Percentiles rank a stretch among this genome's conserved stretches.
Conservation (phyloP, 2,329 filamentous ascomycete species). For the Sporothrix curviconia region DNA sequence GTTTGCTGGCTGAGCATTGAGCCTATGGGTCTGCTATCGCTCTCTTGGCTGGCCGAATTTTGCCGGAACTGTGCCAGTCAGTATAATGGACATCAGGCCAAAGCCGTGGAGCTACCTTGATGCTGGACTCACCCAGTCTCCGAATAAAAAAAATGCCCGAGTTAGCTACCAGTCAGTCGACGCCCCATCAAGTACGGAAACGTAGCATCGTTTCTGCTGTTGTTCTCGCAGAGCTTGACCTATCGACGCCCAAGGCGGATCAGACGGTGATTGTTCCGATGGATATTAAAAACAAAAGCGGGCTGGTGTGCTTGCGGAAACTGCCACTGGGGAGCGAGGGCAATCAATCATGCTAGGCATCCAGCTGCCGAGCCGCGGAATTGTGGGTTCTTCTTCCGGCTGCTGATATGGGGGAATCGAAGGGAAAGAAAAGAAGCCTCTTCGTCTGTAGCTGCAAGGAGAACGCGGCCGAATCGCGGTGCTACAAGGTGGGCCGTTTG, state of each 20-base stretch:
- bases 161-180: too few species aligned
- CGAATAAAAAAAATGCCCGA: too few species aligned
- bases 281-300: neutral
- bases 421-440: neutral
- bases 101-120: too few species aligned
- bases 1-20: too few species aligned
- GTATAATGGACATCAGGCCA: neutral
- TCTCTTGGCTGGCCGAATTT: neutral
- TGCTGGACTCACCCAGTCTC: too few species aligned
- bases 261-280: conserved; percentile 6
- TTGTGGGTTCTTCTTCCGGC: neutral
- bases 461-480: neutral
- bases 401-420: too few species aligned
- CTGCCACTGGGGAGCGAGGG: neutral
- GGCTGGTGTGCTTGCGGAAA: neutral
- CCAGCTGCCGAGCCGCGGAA: conserved; percentile 7
- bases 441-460: too few species aligned
- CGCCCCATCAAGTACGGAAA: too few species aligned
- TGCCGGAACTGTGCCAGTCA: neutral
- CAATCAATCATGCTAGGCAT: neutral
- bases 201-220: too few species aligned
- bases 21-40: too few species aligned
- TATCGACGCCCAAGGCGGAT: neutral
- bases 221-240: neutral
- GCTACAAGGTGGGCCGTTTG: too few species aligned